Evolutionary conservation across 139 green algal genomes (phyloP).

Genomic region (Edaphochlamys debaryana): DNA sequence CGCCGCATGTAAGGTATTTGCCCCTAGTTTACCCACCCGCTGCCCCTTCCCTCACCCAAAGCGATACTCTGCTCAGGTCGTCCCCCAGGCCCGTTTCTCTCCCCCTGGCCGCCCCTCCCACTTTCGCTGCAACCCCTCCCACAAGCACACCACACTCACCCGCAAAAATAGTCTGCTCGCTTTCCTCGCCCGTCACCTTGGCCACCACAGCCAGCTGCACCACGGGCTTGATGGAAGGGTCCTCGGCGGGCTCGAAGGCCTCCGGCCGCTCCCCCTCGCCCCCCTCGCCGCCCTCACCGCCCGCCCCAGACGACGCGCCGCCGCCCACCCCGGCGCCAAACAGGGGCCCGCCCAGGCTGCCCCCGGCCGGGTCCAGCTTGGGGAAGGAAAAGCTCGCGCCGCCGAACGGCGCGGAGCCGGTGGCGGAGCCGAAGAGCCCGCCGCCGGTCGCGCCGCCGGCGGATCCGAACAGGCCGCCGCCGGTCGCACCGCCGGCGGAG

Average conservation of each 20-base stretch:
- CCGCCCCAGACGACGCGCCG: background rate
- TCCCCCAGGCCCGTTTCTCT: too few species aligned
- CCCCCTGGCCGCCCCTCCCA: background rate
- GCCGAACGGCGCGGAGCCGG: background rate
- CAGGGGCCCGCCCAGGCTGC: conserved; percentile 5
- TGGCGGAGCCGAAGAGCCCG: background rate
- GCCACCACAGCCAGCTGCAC: conserved; percentile 55
- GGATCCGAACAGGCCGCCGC: background rate
- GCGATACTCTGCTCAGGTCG: too few species aligned
- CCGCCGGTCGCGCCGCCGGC: background rate
- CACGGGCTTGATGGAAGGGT: conserved; percentile 42
- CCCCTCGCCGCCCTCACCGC: background rate
- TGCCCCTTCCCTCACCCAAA: too few species aligned
- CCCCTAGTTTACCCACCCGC: too few species aligned
- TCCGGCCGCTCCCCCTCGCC: conserved; percentile 16
- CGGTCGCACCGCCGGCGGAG: background rate
- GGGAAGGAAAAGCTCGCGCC: conserved; percentile 18
- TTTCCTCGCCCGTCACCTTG: conserved; percentile 82
- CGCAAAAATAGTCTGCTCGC: conserved; percentile 71
- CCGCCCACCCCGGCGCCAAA: background rate
- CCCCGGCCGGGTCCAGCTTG: conserved; percentile 1
- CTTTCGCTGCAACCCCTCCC: background rate
- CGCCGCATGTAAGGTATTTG: too few species aligned
- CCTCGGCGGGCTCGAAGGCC: conserved; percentile 14
- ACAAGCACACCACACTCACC: conserved; percentile 33